Evolutionary conservation across 768 basidiomycete genomes (phyloP).

Genomic region (Russula sp.): DNA sequence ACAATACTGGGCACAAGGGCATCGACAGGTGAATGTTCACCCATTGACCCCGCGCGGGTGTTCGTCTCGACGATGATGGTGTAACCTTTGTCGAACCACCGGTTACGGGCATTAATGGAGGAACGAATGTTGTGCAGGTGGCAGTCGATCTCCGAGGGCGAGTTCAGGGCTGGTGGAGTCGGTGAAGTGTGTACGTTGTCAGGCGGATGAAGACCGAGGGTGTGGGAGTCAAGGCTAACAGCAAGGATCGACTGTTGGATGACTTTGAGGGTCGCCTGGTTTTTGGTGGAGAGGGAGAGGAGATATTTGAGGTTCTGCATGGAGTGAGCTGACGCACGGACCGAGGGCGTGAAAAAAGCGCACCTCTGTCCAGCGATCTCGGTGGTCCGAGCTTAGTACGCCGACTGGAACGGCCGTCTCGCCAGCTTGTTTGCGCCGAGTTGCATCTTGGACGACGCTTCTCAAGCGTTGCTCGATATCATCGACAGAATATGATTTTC

Average conservation of each 20-base stretch:
- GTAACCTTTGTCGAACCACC: conserved; percentile 89
- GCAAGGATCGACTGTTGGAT: conserved; percentile 76
- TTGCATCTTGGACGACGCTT: conserved; percentile 56
- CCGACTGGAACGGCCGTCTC: conserved; percentile 63
- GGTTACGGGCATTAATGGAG: conserved; percentile 63
- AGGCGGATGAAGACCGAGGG: conserved; percentile 40
- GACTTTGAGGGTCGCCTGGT: conserved; percentile 55
- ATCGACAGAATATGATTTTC: conserved; percentile 36
- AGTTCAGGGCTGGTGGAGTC: conserved; percentile 26
- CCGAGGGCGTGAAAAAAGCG: conserved; percentile 28
- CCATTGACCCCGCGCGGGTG: conserved; percentile 79
- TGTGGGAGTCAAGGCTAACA: conserved; percentile 75
- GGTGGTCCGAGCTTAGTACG: conserved; percentile 71
- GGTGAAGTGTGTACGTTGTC: conserved; percentile 9
- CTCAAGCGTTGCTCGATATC: conserved; percentile 48
- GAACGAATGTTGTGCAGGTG: conserved; percentile 75
- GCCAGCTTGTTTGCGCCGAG: conserved; percentile 46
- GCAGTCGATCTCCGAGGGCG: conserved; percentile 50
- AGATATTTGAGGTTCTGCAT: conserved; percentile 69
- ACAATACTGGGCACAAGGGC: conserved; percentile 87
- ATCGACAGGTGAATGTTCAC: conserved; percentile 89
- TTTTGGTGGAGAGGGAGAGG: conserved; percentile 61
- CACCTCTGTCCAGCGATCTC: conserved; percentile 81
- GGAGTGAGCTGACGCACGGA: conserved; percentile 6
- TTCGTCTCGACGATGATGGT: conserved; percentile 82